phyloP scores from a whole-genome alignment of 2,329 filamentous ascomycete genomes.

The Cadophora sp. region DNA sequence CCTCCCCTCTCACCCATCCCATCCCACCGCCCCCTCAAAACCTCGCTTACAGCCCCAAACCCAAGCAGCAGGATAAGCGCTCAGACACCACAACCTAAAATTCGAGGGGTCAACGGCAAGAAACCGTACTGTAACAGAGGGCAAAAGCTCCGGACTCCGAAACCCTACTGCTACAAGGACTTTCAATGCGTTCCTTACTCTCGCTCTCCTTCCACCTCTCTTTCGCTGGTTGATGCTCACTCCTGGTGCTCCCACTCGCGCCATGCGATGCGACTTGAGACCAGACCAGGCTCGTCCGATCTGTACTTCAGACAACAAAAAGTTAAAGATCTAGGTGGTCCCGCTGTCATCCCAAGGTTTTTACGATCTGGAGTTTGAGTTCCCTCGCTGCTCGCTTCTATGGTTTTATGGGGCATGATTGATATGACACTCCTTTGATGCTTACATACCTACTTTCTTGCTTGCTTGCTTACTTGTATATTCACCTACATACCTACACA shows the following conservation, averaged over 20 bases:
- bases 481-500: too few relatives aligned
- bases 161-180: slow-evolving; percentile 3
- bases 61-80: neutral
- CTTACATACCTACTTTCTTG: neutral
- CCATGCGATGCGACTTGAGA: too few relatives aligned
- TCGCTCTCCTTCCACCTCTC: neutral
- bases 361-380: neutral
- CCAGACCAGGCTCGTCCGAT: neutral
- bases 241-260: neutral
- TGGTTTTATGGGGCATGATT: neutral
- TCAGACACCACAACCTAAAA: neutral
- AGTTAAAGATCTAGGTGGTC: neutral
- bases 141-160: slow-evolving; percentile 9
- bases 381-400: neutral
- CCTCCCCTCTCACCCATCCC: too few relatives aligned
- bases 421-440: neutral
- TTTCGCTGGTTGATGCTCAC: neutral
- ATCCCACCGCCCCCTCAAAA: slow-evolving; percentile 13
- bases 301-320: slow-evolving; percentile 12
- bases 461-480: neutral
- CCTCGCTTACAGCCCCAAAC: neutral
- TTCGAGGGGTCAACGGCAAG: neutral
- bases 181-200: slow-evolving; percentile 9
- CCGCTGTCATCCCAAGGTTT: neutral
- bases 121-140: neutral